Base-by-base conservation (phyloP, 192 early-diverging fungal genomes). In the Phycomyces blakesleeanus region DNA sequence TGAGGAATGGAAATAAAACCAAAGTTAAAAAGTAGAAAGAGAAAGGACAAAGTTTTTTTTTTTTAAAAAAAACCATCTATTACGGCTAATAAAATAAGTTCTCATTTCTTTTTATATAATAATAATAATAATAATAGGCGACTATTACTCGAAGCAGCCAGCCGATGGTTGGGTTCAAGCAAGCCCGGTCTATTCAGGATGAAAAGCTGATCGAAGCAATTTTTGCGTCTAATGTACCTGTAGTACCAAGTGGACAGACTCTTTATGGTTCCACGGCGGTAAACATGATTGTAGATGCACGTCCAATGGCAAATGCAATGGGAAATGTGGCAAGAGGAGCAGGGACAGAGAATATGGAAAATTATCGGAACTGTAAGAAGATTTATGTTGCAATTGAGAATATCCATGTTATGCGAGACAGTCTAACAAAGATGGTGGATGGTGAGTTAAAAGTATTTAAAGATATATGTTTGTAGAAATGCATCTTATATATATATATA, bases 391-490 rank as follows among this genome's bases (percentile, higher is more conserved):
- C 93, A 3, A 97, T 99, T 57, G 95, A 95, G 57, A 99, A 99
- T 72, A 99, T 99, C 66, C 97, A 99, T 71, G 94, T 97, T 8
- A 94, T 99, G 84, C 76, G 97, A 38, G 95, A 95, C 53, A 91
- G 90, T 59, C 79, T 95, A 67, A 82, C 81, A 57, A 88, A 85
- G 59, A 70, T 99, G 49, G 82, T 89, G 20, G 93, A 94, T 73
- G 87, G 92, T 94, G 79, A 58, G 59, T 51, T 7, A 18, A 29
- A 49, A 40, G 12, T 49, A 0, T 57, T 7, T 52, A 63, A 37
- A 15, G 25, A 49, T 51, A 53, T 41, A 63, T n/a, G 25, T 20
- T 14, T 38, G 14, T 27, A 4, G 5, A 6, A 10, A 29, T 22
- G 53, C 15, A 56, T 56, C 53, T 53, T 64, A 29, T 38, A 21